These are phyloP conservation scores for Leccinum longicurvipes DNA, from an alignment of 768 basidiomycete species.

Conservation along the genomic window DNA sequence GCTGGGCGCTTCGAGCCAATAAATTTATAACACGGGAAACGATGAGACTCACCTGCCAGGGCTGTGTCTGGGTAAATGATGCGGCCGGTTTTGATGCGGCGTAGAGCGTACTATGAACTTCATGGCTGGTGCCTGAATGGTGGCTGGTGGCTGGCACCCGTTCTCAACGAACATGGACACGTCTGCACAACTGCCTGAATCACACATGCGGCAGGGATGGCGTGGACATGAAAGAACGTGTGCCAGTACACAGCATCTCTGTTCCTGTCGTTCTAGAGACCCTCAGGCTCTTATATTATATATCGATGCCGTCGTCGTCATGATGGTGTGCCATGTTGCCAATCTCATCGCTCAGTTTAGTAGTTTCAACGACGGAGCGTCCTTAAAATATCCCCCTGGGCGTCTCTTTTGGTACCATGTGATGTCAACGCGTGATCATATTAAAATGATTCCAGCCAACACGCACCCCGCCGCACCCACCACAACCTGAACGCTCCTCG, in stretches of 20 bases:
- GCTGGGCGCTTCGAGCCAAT: not conserved
- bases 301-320: not conserved
- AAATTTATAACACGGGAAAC: not conserved
- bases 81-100: constrained; percentile 18
- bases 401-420: not conserved
- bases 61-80: constrained; percentile 18
- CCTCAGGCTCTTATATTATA: not conserved
- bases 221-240: not conserved
- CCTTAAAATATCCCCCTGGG: not conserved
- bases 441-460: not conserved
- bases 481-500: not conserved
- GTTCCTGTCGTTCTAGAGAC: not conserved
- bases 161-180: not conserved
- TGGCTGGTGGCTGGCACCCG: constrained; percentile 8
- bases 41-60: not conserved
- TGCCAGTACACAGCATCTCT: constrained; percentile 6
- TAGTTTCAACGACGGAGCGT: not conserved
- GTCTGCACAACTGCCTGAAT: not conserved
- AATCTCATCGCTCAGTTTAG: not conserved
- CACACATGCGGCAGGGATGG: constrained; percentile 6
- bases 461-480: not conserved
- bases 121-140: constrained; percentile 21
- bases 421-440: not conserved
- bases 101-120: not conserved
- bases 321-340: not conserved